A percentile compares a stretch with the other conserved stretches of the same genome.
Conservation (phyloP, 2,329 filamentous ascomycete species). For the Neoascochyta sp. region DNA sequence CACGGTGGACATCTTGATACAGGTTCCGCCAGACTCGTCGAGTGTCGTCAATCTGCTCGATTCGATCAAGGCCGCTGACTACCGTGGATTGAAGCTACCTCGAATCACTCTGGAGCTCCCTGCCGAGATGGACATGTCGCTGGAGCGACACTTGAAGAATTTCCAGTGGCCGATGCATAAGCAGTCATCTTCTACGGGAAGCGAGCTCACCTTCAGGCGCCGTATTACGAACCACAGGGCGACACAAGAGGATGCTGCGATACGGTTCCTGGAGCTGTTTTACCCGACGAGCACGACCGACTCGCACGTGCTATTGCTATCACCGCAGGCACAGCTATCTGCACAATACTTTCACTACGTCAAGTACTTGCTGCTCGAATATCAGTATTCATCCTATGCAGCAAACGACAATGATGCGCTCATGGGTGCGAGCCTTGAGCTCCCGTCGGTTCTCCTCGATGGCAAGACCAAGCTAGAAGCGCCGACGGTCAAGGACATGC, state of each 20-base stretch:
- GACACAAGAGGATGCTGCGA: conserved; percentile 66
- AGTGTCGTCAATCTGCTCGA: conserved; percentile 75
- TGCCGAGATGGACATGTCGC: conserved; percentile 60
- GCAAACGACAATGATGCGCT: conserved; percentile 53
- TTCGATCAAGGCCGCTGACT: conserved; percentile 73
- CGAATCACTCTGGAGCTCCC: conserved; percentile 84
- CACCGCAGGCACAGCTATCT: conserved; percentile 74
- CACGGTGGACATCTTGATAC: conserved; percentile 77
- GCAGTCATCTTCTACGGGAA: conserved; percentile 33
- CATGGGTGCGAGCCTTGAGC: conserved; percentile 75
- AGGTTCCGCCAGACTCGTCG: conserved; percentile 66
- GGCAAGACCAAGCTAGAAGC: conserved; percentile 55
- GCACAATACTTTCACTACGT: conserved; percentile 82
- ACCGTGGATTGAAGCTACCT: conserved; percentile 64
- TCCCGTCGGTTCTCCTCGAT: conserved; percentile 63
- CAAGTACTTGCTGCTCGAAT: conserved; percentile 72
- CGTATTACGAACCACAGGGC: conserved; percentile 61
- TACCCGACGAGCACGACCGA: conserved; percentile 65
- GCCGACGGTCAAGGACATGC: conserved; percentile 43
- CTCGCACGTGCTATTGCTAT: conserved; percentile 80
- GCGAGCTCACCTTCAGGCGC: conserved; percentile 65
- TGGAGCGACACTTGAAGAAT: conserved; percentile 58
- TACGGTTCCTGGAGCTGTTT: conserved; percentile 80
- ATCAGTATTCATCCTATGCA: conserved; percentile 62
- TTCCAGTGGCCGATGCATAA: conserved; percentile 64